Evolutionary conservation across 139 green algal species (phyloP).

Genomic region (Pedinophyceae sp.): DNA sequence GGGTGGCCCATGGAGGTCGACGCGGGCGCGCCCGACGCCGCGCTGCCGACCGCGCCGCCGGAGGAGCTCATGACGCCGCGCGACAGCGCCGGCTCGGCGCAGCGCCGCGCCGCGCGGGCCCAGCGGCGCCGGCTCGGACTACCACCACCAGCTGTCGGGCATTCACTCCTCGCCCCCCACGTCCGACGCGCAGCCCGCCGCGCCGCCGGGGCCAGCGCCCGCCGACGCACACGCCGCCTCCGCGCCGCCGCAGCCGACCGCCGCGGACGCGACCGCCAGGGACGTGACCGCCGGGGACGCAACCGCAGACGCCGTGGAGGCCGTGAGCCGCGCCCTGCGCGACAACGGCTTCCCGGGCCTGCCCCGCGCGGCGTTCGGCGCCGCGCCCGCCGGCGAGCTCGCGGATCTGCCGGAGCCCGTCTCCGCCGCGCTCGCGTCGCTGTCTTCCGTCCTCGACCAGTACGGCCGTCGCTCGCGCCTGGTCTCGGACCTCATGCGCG

Average conservation of each 20-base stretch:
- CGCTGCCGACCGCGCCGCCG: too few relatives aligned
- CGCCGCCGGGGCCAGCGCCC: not conserved
- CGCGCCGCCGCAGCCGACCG: too few relatives aligned
- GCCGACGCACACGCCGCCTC: not conserved
- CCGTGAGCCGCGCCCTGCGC: not conserved
- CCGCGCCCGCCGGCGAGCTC: not conserved
- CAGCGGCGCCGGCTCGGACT: too few relatives aligned
- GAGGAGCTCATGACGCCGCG: too few relatives aligned
- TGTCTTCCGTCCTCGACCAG: not conserved
- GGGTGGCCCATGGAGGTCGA: too few relatives aligned
- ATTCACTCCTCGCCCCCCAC: too few relatives aligned
- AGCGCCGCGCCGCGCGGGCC: too few relatives aligned
- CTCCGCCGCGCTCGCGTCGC: not conserved
- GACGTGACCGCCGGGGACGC: not conserved
- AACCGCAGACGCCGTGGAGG: not conserved
- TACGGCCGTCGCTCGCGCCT: not conserved
- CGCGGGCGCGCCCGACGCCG: too few relatives aligned
- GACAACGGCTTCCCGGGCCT: not conserved
- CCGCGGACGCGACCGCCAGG: not conserved
- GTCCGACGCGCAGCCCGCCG: too few relatives aligned
- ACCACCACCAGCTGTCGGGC: too few relatives aligned
- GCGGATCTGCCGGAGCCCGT: not conserved
- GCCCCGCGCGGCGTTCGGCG: too few relatives aligned
- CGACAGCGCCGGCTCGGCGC: too few relatives aligned
- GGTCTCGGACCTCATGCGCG: not conserved